Base-by-base conservation (phyloP, 192 early-diverging fungal species). In the Gryganskiella cystojenkinii region DNA sequence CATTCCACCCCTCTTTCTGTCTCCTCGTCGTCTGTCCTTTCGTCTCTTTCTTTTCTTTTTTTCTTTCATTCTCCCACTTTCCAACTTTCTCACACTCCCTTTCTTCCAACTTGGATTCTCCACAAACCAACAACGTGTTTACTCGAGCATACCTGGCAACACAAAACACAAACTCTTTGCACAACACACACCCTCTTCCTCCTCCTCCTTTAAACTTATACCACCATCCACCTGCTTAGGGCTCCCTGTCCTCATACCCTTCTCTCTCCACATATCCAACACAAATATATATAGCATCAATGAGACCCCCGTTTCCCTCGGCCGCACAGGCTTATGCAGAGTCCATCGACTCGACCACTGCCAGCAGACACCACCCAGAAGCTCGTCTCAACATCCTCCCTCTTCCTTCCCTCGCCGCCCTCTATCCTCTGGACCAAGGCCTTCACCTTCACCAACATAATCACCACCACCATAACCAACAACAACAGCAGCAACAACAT, bases 241-340 rank as follows among this genome's bases (percentile, higher is more conserved):
- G 34, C n/a, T 31, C 51, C 30, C 24, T n/a, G 5, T 14, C 28
- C 17, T 43, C 27, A 15, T 3, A 31, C 10, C 27, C n/a, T 49
- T 22, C 30, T 54, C 44, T 43, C 37, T 34, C 35, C 44, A 67
- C 64, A 64, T 27, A 34, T n/a, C n/a, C n/a, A n/a, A n/a, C 13
- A 24, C 28, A 54, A 22, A 34, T 4, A 42, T 24, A 10, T 11
- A 55, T 34, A 3, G 17, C 24, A 42, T 42, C 51, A 24, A 81
- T 81, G 65, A 69, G 66, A 43, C 50, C 80, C 3, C 71, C 72
- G 10, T 70, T 81, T 34, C 71, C 71, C 24, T 76, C 71, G 15
- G 65, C 80, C 62, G 71, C 72, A 56, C 63, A 75, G 61, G 71
- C 71, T 3, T 73, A 73, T 17, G 70, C 79, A 60, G 61, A 72